These are phyloP conservation scores for Lathyrus sativus DNA, from an alignment of 306 rosid species.

Conservation along the genomic window DNA sequence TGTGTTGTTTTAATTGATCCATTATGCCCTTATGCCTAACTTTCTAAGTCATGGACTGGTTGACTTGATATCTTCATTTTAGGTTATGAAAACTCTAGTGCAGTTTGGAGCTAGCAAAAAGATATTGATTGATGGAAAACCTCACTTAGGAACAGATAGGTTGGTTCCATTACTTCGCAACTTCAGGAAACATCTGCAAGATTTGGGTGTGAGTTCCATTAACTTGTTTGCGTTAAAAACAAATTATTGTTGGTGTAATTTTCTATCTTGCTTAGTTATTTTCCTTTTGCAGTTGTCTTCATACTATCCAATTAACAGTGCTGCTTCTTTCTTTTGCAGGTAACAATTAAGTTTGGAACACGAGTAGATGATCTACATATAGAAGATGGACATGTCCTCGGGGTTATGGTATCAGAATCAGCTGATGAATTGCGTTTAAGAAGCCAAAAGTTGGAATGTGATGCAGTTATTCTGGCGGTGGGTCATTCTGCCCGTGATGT, in stretches of 20 bases:
- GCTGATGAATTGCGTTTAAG: conserved; percentile 50
- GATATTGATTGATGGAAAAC: conserved; percentile 85
- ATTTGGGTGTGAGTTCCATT: conserved; percentile 76
- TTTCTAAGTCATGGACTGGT: conserved; percentile 31
- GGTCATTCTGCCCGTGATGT: conserved; percentile 98
- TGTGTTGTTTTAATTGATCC: not conserved
- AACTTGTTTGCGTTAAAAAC: conserved; percentile 32
- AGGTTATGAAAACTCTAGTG: conserved; percentile 93
- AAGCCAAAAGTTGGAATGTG: conserved; percentile 65
- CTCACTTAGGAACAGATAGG: conserved; percentile 95
- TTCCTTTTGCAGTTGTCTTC: conserved; percentile 36
- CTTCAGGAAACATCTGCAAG: conserved; percentile 78
- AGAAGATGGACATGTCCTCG: conserved; percentile 59
- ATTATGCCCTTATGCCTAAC: conserved; percentile 1
- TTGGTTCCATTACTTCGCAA: conserved; percentile 92
- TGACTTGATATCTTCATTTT: conserved; percentile 39
- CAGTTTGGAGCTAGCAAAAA: conserved; percentile 88
- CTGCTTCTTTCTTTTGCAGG: conserved; percentile 51
- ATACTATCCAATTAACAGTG: conserved; percentile 24
- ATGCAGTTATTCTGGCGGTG: conserved; percentile 89
- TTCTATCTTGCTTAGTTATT: not conserved
- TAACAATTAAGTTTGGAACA: conserved; percentile 82
- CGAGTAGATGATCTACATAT: conserved; percentile 84
- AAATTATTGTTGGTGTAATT: conserved; percentile 23
- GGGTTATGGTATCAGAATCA: conserved; percentile 77